Evolutionary conservation across 2,329 filamentous ascomycete species (phyloP), one percentile per base, ranked within the genome.

Genomic region (Penicillium occitanis): DNA sequence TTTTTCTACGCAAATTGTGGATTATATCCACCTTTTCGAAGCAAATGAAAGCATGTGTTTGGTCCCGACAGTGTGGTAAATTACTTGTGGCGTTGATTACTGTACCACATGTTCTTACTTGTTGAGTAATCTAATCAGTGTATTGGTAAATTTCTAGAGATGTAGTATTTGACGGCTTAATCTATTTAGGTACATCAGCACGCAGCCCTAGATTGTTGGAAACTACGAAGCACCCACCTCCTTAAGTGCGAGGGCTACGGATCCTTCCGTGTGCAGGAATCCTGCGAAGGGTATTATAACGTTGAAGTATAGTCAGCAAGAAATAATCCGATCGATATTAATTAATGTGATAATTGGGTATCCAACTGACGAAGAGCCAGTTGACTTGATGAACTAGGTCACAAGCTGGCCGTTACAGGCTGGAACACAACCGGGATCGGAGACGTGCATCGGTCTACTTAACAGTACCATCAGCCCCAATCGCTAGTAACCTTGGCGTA

Each of bases 61-160:
- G 50, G 50, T 53, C 28, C 50, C 50, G 50, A 53, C 25, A 53
- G 50, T 33, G 17, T 53, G 50, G 50, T 53, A 53, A 53, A 53
- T 33, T 53, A 53, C 28, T n/a, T 53, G 50, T 53, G 50, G 50
- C 50, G 48, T 2, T 51, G 13, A 28, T 28, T 28, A 28, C 22
- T 33, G 28, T 7, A 30, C 28, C 22, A 17, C 22, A 50, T 30
- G 1, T n/a, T 53, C 2, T 53, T 33, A 14, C n/a, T n/a, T 33
- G 30, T 33, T 33, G 30, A 51, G 48, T 51, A 28, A 30, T 30
- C 14, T 30, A 14, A 5, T 51, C 8, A 51, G 25, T 30, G 25
- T 17, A 51, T 17, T 28, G 7, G 46, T 17, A 17, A 51, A 28
- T 30, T 51, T n/a, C 22, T 51, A 30, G 10, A 8, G 13, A 30